Base-by-base conservation (phyloP, 495 filamentous ascomycete genomes). In the Ascobolus immersus region DNA sequence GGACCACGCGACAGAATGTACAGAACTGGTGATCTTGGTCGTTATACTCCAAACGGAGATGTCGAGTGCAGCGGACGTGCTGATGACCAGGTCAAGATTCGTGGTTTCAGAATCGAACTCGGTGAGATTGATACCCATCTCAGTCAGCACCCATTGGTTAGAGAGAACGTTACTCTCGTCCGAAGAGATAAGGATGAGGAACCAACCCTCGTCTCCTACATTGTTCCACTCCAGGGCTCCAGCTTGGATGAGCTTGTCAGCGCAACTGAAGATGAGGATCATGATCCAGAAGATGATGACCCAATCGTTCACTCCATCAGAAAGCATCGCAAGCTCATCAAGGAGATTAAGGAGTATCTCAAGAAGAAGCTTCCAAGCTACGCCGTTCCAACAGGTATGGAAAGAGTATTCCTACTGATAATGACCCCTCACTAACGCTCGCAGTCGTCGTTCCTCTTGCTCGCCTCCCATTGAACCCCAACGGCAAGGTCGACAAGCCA, bases 41-140 rank as follows among this genome's bases (percentile, higher is more conserved):
- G 69, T 11, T 89, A 77, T 40, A 65, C 66, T 24, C 62, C 68
- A 3, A 62, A 71, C 32, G 86, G 82, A 24, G 68, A 72, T 41
- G 69, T 77, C 19, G 72, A 74, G 40, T 73, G 67, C 43, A 63
- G 66, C 17, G 82, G 82, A 13, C 67, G 86, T 32, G 75, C 69
- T 7, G 86, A 96, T 45, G 65, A 78, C 43, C 86, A 94, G 44
- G 74, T 91, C 49, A 93, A 93, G 57, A 90, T 94, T 40, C 73
- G 84, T 32, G 84, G 84, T 4, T 93, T 94, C 59, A 63, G 84
- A 33, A 89, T 94, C 43, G 84, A 94, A 53, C 70, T 94, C 18
- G 77, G 76, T 39, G 86, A 94, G 34, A 92, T 93, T 37, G 82
- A 94, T 48, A 81, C 65, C 24, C 70, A 82, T 44, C 57, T 93